A percentile compares a stretch with the other conserved stretches of the same genome.
phyloP scores from a whole-genome alignment of 83 land plant species.

The Thuja plicata region DNA sequence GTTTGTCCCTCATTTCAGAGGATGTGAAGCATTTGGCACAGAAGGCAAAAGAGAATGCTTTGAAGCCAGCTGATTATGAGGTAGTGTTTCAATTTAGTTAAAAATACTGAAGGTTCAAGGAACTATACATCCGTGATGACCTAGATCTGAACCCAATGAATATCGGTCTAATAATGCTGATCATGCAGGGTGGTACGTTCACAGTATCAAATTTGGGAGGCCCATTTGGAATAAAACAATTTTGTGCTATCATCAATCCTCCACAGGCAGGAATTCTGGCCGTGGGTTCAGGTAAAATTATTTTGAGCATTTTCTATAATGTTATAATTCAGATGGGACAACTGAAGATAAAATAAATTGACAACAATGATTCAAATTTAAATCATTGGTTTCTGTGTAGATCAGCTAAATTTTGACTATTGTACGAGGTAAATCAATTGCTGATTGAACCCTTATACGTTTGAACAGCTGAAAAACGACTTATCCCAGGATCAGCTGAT shows the following conservation, averaged over 20 bases:
- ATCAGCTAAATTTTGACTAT: background rate
- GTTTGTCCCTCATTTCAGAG: slow-evolving; percentile 71
- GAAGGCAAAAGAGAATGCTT: slow-evolving; percentile 82
- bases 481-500: slow-evolving; percentile 57
- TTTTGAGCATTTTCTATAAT: background rate
- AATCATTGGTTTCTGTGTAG: background rate
- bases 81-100: slow-evolving; percentile 24
- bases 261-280: slow-evolving; percentile 97
- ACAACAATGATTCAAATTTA: too few species aligned
- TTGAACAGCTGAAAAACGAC: slow-evolving; percentile 88
- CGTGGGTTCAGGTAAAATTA: slow-evolving; percentile 83
- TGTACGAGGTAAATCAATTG: background rate
- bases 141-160: background rate
- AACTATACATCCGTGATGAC: background rate
- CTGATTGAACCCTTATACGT: slow-evolving; percentile 10
- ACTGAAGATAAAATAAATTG: background rate
- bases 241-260: slow-evolving; percentile 98
- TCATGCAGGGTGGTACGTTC: slow-evolving; percentile 95
- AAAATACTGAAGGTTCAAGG: background rate
- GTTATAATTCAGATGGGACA: background rate
- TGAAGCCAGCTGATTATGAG: slow-evolving; percentile 97
- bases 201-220: slow-evolving; percentile 98
- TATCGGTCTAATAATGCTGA: background rate
- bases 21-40: slow-evolving; percentile 90
- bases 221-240: slow-evolving; percentile 97